phyloP scores from a whole-genome alignment of 202 grass and related monocot species.

The Bolboschoenoplectus hybrid region DNA sequence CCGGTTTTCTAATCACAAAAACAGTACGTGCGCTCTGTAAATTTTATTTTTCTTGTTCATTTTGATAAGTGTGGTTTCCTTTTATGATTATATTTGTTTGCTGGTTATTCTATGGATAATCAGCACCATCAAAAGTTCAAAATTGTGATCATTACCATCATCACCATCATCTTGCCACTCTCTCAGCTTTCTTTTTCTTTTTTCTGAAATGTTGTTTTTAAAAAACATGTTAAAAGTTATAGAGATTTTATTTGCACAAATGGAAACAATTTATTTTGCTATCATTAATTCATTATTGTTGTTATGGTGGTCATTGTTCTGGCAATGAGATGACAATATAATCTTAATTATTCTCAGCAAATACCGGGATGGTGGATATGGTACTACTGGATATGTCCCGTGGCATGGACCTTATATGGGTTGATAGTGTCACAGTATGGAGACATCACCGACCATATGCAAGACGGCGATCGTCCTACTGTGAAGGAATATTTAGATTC shows the following conservation, averaged over 20 bases:
- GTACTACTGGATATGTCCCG: slow-evolving; percentile 56
- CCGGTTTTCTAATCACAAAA: slow-evolving; percentile 42
- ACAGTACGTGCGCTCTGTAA: slow-evolving; percentile 32
- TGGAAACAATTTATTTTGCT: not conserved
- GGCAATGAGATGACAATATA: not conserved
- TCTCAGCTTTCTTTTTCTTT: not conserved
- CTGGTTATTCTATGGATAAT: not conserved
- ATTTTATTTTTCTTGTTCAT: not conserved
- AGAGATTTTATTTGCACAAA: not conserved
- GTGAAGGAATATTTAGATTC: slow-evolving; percentile 43
- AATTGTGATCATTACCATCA: too few relatives aligned
- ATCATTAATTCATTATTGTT: not conserved
- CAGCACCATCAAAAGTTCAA: too few relatives aligned
- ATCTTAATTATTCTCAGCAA: slow-evolving; percentile 30
- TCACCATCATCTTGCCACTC: too few relatives aligned
- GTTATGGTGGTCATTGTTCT: not conserved
- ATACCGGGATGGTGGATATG: slow-evolving; percentile 73
- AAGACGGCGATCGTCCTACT: slow-evolving; percentile 21
- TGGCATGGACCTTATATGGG: slow-evolving; percentile 70
- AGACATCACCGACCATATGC: slow-evolving; percentile 30
- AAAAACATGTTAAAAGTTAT: not conserved
- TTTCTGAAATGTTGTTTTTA: not conserved
- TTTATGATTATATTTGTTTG: not conserved
- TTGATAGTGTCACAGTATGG: slow-evolving; percentile 62
- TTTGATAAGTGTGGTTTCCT: not conserved